Conservation (phyloP, 1,284 basidiomycete genomes). For the Sporisorium sorghi region DNA sequence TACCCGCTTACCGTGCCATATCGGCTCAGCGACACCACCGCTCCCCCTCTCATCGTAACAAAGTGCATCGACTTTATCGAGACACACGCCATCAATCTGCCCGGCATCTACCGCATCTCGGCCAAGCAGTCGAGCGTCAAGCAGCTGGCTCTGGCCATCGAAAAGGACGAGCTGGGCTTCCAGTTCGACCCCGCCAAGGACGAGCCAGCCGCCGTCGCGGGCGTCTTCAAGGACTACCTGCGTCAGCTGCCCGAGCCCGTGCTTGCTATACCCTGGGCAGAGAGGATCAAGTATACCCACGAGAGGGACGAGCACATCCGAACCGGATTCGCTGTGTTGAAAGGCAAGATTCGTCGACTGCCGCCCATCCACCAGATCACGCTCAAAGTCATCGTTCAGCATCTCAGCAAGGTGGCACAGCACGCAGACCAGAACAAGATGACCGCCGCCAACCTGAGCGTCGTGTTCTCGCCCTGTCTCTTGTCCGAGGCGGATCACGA, state of each 20-base stretch:
- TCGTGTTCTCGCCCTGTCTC: slow-evolving; percentile 67
- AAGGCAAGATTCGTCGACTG: slow-evolving; percentile 63
- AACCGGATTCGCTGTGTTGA: slow-evolving; percentile 62
- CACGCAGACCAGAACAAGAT: slow-evolving; percentile 87
- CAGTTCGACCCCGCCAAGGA: slow-evolving; percentile 80
- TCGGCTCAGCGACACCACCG: slow-evolving; percentile 42
- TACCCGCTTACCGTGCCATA: slow-evolving; percentile 77
- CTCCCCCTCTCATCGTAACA: slow-evolving; percentile 80
- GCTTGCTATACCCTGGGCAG: slow-evolving; percentile 85
- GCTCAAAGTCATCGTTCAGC: slow-evolving; percentile 86
- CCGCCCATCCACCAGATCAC: slow-evolving; percentile 90
- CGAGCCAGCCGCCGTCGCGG: slow-evolving; percentile 89
- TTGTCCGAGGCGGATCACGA: slow-evolving; percentile 62
- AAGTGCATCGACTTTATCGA: slow-evolving; percentile 89
- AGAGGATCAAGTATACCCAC: slow-evolving; percentile 74
- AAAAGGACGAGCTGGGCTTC: slow-evolving; percentile 88
- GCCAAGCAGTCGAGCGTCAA: slow-evolving; percentile 87
- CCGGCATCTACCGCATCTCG: slow-evolving; percentile 76
- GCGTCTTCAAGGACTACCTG: slow-evolving; percentile 90
- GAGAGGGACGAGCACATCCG: slow-evolving; percentile 75
- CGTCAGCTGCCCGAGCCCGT: slow-evolving; percentile 91
- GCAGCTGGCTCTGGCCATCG: slow-evolving; percentile 86
- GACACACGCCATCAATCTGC: slow-evolving; percentile 71
- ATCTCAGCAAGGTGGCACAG: slow-evolving; percentile 81
- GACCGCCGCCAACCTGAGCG: slow-evolving; percentile 77